A percentile compares a stretch with the other conserved stretches of the same genome.
Evolutionary conservation across 1,284 basidiomycete genomes (phyloP).

Genomic region (Chondrostereum purpureum): DNA sequence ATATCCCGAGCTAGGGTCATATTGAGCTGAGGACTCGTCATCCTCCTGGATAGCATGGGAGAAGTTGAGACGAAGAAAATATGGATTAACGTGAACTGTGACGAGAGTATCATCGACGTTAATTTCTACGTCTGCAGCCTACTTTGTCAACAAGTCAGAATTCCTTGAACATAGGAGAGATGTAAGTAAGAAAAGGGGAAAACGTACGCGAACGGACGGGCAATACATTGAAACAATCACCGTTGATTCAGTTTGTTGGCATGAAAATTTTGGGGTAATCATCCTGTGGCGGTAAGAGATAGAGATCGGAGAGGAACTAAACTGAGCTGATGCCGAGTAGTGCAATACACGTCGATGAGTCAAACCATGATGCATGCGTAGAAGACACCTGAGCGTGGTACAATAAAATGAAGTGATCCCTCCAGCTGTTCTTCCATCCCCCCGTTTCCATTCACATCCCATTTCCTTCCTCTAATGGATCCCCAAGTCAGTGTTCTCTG

Average conservation of each 20-base stretch:
- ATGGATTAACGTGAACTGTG: conserved; percentile 73
- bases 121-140: conserved; percentile 77
- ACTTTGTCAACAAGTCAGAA: conserved; percentile 20
- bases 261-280: conserved; percentile 78
- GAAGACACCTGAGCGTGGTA: too few species aligned
- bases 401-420: background rate
- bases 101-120: conserved; percentile 65
- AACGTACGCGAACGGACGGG: conserved; percentile 69
- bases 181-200: conserved; percentile 6
- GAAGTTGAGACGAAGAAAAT: conserved; percentile 74
- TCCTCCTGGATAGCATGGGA: conserved; percentile 59
- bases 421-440: background rate
- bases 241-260: conserved; percentile 56
- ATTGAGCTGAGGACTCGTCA: conserved; percentile 60
- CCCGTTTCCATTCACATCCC: too few species aligned
- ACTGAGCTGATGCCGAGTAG: too few species aligned
- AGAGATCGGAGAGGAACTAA: conserved; percentile 5
- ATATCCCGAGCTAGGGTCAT: conserved; percentile 67
- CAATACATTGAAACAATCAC: conserved; percentile 65
- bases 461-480: conserved; percentile 6
- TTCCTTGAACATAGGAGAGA: too few species aligned
- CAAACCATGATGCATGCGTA: too few species aligned
- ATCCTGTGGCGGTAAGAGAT: conserved; percentile 29
- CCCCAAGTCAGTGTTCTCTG: conserved; percentile 4
- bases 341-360: too few species aligned